Conservation (phyloP, 2,329 filamentous ascomycete genomes). For the Colletotrichum tanaceti region DNA sequence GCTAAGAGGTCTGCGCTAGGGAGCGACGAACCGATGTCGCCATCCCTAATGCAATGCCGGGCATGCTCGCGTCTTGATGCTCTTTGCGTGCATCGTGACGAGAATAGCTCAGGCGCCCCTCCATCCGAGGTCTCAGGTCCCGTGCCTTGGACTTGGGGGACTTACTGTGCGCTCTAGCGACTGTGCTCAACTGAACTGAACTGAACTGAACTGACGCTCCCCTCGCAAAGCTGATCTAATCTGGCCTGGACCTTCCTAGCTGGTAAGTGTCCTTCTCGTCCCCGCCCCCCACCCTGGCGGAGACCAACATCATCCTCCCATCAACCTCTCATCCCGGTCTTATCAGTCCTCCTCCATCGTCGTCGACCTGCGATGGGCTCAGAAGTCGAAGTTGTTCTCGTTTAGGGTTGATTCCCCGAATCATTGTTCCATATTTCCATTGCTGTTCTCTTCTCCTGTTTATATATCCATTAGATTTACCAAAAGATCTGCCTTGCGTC, state of each 20-base stretch:
- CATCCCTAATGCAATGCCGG: slow-evolving; percentile 4
- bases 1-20: slow-evolving; percentile 6
- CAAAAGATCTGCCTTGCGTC: slow-evolving; percentile 33
- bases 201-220: neutral
- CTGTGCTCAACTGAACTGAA: neutral
- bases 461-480: slow-evolving; percentile 26
- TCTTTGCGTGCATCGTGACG: neutral
- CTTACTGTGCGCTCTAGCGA: slow-evolving; percentile 11
- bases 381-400: neutral
- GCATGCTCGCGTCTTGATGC: neutral
- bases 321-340: slow-evolving; percentile 17
- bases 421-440: neutral
- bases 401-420: slow-evolving; percentile 1
- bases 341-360: neutral
- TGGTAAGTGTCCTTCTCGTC: slow-evolving; percentile 4
- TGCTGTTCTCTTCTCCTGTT: neutral
- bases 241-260: slow-evolving; percentile 19
- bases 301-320: slow-evolving; percentile 22
- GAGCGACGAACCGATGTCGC: slow-evolving; percentile 21
- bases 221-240: slow-evolving; percentile 14
- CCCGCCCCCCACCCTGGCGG: slow-evolving; percentile 10
- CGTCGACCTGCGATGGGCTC: slow-evolving; percentile 30
- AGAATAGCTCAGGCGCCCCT: slow-evolving; percentile 1
- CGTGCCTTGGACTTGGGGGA: neutral
- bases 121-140: neutral